Base-by-base conservation (phyloP, 2,329 filamentous ascomycete species). In the Chaetomium sp. region DNA sequence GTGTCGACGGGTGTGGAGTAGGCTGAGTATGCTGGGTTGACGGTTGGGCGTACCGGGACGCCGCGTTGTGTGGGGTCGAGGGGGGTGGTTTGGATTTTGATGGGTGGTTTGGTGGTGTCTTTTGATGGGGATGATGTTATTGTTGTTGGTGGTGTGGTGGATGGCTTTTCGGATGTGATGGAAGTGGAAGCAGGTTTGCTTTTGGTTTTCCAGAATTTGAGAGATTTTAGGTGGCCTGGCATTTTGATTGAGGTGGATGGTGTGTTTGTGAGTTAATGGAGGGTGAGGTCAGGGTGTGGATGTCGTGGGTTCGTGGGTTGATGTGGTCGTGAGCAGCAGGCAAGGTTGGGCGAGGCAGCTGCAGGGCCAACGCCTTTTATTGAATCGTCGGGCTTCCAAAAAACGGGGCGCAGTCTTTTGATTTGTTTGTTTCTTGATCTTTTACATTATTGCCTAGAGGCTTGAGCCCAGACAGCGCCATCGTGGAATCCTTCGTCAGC, bases 1-100 rank as follows among this genome's bases (percentile, higher is more conserved):
- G 52, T 44, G 37, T 54, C 43, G 6, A 44, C 52, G n/a, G 56
- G 56, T 3, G 54, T 52, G 14, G 59, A 56, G 57, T 55, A 59
- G 32, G 54, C 49, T 19, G 57, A 57, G 35, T 54, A 57, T 6
- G 34, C 33, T 33, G 55, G 55, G 36, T 54, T 56, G 38, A 55
- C 59, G 19, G 51, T 10, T 10, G 54, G 49, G 7, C 58, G 55
- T 33, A 56, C 50, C 27, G 34, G 48, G n/a, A 53, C 45, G n/a
- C 55, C 55, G 8, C 19, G 19, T 27, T 27, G 19, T 27, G 19
- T 27, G 2, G 19, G 19, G 9, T 43, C 9, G 10, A 37, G 3
- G 19, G 6, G 34, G 36, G 41, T 7, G 36, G 6, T 27, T 5
- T 38, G 35, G 14, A 34, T 6, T 6, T 43, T 14, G 35, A 14